These are phyloP conservation scores for Nakazawaea ambrosiae DNA, from an alignment of 805 yeast genomes.

Conservation along the genomic window DNA sequence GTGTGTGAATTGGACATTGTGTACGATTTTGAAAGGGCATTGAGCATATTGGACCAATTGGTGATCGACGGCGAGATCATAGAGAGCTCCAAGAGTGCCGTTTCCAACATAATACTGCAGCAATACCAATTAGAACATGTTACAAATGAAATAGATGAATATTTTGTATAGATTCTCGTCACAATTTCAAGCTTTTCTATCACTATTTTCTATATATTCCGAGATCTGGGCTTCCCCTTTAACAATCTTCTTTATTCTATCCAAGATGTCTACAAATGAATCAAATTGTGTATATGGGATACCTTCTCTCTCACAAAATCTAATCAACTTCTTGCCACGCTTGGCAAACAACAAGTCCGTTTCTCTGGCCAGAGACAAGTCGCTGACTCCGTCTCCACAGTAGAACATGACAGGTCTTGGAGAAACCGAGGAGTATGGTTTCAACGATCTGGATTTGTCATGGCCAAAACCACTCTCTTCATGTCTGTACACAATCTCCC, in stretches of 20 bases:
- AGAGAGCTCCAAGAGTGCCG: conserved; percentile 77
- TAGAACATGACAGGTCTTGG: conserved; percentile 69
- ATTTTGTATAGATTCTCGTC: too few relatives aligned
- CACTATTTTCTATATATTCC: conserved; percentile 26
- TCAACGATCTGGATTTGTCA: conserved; percentile 82
- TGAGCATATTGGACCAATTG: conserved; percentile 85
- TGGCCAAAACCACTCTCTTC: conserved; percentile 91
- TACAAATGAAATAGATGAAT: conserved; percentile 38
- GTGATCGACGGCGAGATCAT: conserved; percentile 82
- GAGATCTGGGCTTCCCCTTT: conserved; percentile 30
- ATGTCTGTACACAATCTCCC: conserved; percentile 74
- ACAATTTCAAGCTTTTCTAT: too few relatives aligned
- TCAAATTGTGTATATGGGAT: conserved; percentile 84
- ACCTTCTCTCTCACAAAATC: conserved; percentile 70
- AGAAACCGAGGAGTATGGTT: conserved; percentile 30
- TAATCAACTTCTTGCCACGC: conserved; percentile 82
- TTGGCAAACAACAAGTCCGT: conserved; percentile 92
- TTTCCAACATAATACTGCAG: conserved; percentile 65
- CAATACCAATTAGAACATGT: conserved; percentile 83
- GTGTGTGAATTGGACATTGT: conserved; percentile 96
- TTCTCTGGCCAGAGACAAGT: conserved; percentile 90
- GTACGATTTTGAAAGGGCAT: conserved; percentile 91
- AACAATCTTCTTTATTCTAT: conserved; percentile 49
- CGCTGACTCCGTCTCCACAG: conserved; percentile 98
- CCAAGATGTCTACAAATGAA: conserved; percentile 66